These are phyloP conservation scores for Oryza nivara DNA, from an alignment of 176 grass and related monocot species.

Conservation along the genomic window DNA sequence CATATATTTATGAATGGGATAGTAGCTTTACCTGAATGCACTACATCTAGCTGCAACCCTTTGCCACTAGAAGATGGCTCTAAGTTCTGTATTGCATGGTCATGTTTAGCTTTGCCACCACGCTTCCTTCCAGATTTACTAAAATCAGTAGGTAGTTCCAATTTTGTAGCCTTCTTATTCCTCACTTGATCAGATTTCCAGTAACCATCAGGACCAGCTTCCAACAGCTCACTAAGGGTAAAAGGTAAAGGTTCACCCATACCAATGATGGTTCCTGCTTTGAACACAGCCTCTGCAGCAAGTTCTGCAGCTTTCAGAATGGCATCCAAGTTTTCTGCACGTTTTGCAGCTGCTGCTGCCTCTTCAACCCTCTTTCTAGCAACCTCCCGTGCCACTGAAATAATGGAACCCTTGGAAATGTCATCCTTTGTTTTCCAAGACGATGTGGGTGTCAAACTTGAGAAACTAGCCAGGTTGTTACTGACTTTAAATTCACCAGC, in stretches of 20 bases:
- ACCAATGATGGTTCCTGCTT: conserved; percentile 75
- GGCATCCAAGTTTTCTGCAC: conserved; percentile 90
- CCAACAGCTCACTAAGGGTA: conserved; percentile 78
- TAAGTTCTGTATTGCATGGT: conserved; percentile 25
- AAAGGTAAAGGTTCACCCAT: conserved; percentile 97
- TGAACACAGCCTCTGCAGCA: conserved; percentile 82
- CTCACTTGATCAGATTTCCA: conserved; percentile 67
- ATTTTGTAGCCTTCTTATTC: conserved; percentile 47
- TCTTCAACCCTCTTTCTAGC: conserved; percentile 92
- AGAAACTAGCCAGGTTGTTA: conserved; percentile 20
- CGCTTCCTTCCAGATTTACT: conserved; percentile 44
- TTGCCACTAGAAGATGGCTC: conserved; percentile 50
- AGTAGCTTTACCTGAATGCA: conserved; percentile 46
- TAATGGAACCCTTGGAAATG: conserved; percentile 52
- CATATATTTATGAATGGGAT: neutral
- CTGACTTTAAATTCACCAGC: conserved; percentile 40
- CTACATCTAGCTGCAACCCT: conserved; percentile 41
- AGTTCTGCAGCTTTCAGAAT: conserved; percentile 96
- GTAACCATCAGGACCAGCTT: conserved; percentile 71
- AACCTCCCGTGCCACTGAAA: conserved; percentile 83
- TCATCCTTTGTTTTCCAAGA: conserved; percentile 58
- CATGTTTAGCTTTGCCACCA: conserved; percentile 45
- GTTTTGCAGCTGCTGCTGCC: conserved; percentile 86
- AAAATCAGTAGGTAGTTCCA: conserved; percentile 36
- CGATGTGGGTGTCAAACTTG: conserved; percentile 45